phyloP scores from a whole-genome alignment of 2,329 filamentous ascomycete species.

The Colletotrichum scovillei region DNA sequence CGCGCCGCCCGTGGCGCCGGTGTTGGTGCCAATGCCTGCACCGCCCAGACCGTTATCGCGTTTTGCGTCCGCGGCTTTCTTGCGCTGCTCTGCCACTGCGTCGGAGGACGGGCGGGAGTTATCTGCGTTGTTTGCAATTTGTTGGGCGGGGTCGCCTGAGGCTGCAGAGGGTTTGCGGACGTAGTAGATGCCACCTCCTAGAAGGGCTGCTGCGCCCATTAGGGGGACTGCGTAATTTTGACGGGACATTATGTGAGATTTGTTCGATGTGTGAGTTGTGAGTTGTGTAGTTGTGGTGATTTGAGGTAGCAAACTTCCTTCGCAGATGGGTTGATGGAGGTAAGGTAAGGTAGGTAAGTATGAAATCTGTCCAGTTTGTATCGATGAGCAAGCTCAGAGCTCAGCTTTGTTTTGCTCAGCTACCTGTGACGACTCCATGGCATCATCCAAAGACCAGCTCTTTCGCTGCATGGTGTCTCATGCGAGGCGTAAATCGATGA shows the following conservation, averaged over 20 bases:
- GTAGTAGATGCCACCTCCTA: constrained; percentile 34
- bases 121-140: neutral
- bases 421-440: constrained; percentile 23
- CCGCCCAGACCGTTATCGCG: constrained; percentile 44
- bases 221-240: constrained; percentile 16
- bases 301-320: no score
- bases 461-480: neutral
- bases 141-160: constrained; percentile 21
- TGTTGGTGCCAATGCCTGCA: constrained; percentile 46
- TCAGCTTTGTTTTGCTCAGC: constrained; percentile 2
- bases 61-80: constrained; percentile 41
- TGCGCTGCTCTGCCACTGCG: constrained; percentile 10
- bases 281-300: no score
- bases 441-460: constrained; percentile 25
- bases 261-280: no score
- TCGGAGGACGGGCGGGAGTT: constrained; percentile 28
- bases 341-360: no score
- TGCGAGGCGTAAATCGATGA: constrained; percentile 34
- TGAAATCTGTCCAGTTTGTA: no score
- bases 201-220: constrained; percentile 21
- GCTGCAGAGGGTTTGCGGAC: constrained; percentile 10
- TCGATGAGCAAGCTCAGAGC: neutral
- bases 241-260: constrained; percentile 7
- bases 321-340: no score
- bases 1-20: constrained; percentile 43